Evolutionary conservation across 768 basidiomycete species (phyloP).

Genomic region (Pisolithus marmoratus): DNA sequence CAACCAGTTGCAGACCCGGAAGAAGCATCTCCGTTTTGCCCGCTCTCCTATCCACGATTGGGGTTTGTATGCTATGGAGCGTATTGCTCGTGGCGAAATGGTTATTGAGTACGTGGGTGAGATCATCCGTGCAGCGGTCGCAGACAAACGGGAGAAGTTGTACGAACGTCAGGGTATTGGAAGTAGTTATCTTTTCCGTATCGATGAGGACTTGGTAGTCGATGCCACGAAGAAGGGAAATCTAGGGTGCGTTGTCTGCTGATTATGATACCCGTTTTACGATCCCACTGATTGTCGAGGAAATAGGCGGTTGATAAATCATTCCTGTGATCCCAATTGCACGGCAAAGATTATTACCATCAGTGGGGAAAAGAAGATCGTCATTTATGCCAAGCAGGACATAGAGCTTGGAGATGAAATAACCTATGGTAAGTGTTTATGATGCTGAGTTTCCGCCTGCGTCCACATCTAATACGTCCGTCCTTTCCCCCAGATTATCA

Average conservation of each 20-base stretch:
- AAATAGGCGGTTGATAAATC: constrained; percentile 90
- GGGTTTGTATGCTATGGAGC: constrained; percentile 97
- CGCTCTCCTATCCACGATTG: constrained; percentile 96
- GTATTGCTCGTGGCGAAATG: constrained; percentile 92
- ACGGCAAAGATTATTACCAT: constrained; percentile 90
- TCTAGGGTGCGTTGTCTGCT: constrained; percentile 65
- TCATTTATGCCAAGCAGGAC: constrained; percentile 96
- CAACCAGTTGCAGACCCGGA: constrained; percentile 95
- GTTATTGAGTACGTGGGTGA: constrained; percentile 99
- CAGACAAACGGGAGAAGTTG: constrained; percentile 94
- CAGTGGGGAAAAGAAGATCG: constrained; percentile 94
- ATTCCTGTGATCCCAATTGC: constrained; percentile 94
- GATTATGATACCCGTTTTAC: constrained; percentile 1
- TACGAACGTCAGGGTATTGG: constrained; percentile 98
- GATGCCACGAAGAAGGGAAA: constrained; percentile 99
- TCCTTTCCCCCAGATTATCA: constrained; percentile 72
- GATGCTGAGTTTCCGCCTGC: neutral
- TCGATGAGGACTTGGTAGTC: constrained; percentile 96
- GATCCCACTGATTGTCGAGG: constrained; percentile 6
- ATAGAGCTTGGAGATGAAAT: constrained; percentile 98
- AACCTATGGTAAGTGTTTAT: constrained; percentile 75
- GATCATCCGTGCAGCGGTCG: constrained; percentile 90
- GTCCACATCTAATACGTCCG: neutral
- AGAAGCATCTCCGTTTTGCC: constrained; percentile 95
- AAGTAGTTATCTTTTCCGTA: constrained; percentile 94